Base-by-base conservation (phyloP, 768 basidiomycete species). In the Suillus hirtellus region DNA sequence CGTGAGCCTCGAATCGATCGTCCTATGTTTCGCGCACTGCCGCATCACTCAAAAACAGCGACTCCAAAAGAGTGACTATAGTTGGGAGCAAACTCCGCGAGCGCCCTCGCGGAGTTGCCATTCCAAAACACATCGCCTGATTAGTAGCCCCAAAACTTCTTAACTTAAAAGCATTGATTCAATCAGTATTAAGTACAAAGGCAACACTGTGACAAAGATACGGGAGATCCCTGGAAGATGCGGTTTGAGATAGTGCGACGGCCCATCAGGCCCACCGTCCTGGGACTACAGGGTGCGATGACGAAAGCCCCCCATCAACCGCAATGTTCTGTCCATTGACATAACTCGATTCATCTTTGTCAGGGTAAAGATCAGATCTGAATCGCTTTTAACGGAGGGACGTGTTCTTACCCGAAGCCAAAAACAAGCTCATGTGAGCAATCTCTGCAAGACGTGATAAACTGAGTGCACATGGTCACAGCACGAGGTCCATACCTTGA, bases 301-400 rank as follows among this genome's bases (percentile, higher is more conserved):
- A 79, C 12, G 90, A 88, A 63, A 96, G 75, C 1, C 93, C 95
- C 8, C 95, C 96, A 68, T 96, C 95, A 37, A 95, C 89, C 0
- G 89, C 89, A 37, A 93, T 82, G 69, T 88, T 89, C 70, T 95
- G 92, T 17, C 93, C 96, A 71, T 96, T 97, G 62, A 98, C 86
- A 74, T 95, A 96, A 75, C 93, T 95, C 1, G 93, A 88, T 66
- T 93, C 92, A 68, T 95, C 93, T 93, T 71, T 11, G 56, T 38
- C 43, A 44, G 49, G 63, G 43, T 15, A 55, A 7, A 60, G 56
- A 46, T 68, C 49, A 62, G 65, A 53, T 37, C 62, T 63, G 58
- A 65, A 63, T 14, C 37, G 24, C 40, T 24, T 40, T 62, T 38
- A 21, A 43, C 31, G 59, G 54, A 63, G 43, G 5, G 37, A 43